Evolutionary conservation across 306 rosid species (phyloP).

Genomic region (Fagus sylvatica): DNA sequence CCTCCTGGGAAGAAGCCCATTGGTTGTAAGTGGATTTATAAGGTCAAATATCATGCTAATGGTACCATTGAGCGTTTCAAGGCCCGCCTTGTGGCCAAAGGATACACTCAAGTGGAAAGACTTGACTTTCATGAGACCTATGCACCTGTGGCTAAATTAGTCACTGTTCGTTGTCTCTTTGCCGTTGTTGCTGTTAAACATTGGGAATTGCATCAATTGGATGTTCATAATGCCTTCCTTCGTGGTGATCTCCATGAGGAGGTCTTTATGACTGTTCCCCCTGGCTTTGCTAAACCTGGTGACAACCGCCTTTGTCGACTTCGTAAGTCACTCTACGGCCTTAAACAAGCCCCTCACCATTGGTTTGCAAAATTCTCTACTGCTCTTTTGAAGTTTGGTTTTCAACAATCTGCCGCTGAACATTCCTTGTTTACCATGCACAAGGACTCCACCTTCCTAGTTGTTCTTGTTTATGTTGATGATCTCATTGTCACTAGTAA

Average conservation of each 20-base stretch:
- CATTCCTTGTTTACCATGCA: neutral
- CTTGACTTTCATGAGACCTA: neutral
- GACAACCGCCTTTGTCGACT: neutral
- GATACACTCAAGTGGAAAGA: neutral
- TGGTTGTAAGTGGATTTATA: neutral
- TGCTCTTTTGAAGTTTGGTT: neutral
- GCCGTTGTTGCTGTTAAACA: neutral
- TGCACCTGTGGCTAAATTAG: neutral
- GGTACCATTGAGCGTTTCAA: too few species aligned
- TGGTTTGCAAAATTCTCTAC: neutral
- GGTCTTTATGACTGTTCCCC: neutral
- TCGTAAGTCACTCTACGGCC: neutral
- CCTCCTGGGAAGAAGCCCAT: neutral
- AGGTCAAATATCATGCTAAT: neutral
- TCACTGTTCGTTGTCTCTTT: neutral
- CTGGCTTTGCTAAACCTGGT: neutral
- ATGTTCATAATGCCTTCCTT: slow-evolving; percentile 5
- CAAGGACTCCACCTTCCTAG: neutral
- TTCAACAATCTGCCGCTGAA: neutral
- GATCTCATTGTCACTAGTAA: neutral
- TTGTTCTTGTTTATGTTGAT: neutral
- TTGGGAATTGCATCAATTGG: slow-evolving; percentile 16
- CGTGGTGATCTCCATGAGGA: neutral
- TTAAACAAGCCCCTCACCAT: slow-evolving; percentile 1
- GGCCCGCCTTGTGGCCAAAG: neutral